Conservation (phyloP, 148 eudicot genomes). For the Fagopyrum esculentum region DNA sequence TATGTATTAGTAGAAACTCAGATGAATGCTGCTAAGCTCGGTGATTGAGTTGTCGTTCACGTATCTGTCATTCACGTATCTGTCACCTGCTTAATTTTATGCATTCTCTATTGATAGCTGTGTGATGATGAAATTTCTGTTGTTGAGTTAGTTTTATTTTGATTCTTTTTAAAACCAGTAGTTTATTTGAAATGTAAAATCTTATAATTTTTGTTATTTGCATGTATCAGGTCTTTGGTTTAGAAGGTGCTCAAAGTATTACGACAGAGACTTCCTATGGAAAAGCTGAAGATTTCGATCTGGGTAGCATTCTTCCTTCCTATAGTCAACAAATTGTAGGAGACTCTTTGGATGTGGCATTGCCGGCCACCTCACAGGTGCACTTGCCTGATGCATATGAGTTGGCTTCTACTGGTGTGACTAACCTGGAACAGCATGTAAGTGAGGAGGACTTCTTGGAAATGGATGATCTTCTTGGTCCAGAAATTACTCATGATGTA, state of each 20-base stretch:
- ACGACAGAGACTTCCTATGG: slow-evolving; percentile 23
- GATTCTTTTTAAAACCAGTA: not conserved
- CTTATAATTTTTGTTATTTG: not conserved
- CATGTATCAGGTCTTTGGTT: slow-evolving; percentile 25
- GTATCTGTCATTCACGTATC: not conserved
- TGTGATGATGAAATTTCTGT: not conserved
- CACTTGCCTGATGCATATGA: slow-evolving; percentile 29
- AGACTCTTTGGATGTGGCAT: slow-evolving; percentile 23
- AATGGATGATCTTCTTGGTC: slow-evolving; percentile 67
- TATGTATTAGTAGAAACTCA: not conserved
- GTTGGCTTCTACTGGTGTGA: slow-evolving; percentile 28
- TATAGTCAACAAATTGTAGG: slow-evolving; percentile 21
- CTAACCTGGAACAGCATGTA: slow-evolving; percentile 14
- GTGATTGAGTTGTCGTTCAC: not conserved
- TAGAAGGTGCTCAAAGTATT: slow-evolving; percentile 30
- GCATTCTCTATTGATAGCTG: not conserved
- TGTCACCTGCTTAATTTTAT: not conserved
- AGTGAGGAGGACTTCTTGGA: slow-evolving; percentile 52
- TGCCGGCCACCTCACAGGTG: slow-evolving; percentile 26
- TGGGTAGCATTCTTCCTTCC: slow-evolving; percentile 16
- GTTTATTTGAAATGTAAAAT: not conserved
- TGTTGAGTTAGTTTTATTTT: not conserved
- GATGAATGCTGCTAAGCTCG: not conserved
- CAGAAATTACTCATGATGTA: slow-evolving; percentile 35
- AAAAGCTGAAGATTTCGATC: slow-evolving; percentile 17